Percentiles rank a stretch among this genome's conserved stretches.
phyloP scores from a whole-genome alignment of 2,329 filamentous ascomycete species.

The Dendryphion nanum region DNA sequence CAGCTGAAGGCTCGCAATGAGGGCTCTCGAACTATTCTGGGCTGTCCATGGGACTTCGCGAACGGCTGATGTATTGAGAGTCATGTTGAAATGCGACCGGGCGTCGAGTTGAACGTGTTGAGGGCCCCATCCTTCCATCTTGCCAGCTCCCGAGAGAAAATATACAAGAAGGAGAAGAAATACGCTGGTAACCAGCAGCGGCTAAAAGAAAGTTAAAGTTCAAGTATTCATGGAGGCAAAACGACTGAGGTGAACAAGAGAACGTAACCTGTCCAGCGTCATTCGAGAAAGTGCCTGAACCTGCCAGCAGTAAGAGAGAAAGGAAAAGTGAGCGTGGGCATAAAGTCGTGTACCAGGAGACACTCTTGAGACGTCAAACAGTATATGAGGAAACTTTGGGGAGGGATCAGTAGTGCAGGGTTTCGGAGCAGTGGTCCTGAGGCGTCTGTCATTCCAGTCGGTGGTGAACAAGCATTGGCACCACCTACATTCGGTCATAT shows the following conservation, averaged over 20 bases:
- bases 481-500: conserved; percentile 20
- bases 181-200: conserved; percentile 43
- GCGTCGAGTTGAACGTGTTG: conserved; percentile 29
- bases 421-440: conserved; percentile 41
- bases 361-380: conserved; percentile 38
- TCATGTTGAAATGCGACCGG: conserved; percentile 40
- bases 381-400: conserved; percentile 38
- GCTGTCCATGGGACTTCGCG: conserved; percentile 29
- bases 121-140: conserved; percentile 38
- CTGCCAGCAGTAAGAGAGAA: conserved; percentile 40
- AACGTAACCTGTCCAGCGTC: conserved; percentile 35
- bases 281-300: conserved; percentile 35
- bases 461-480: conserved; percentile 29
- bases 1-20: conserved; percentile 37
- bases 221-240: conserved; percentile 39
- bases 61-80: conserved; percentile 31
- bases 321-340: conserved; percentile 38
- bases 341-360: conserved; percentile 36
- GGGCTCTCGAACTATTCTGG: conserved; percentile 25
- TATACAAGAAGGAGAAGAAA: conserved; percentile 27
- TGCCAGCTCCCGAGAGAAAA: conserved; percentile 28
- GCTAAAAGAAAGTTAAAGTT: conserved; percentile 29
- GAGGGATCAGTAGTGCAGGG: conserved; percentile 31
- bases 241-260: conserved; percentile 33
- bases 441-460: conserved; percentile 34